Evolutionary conservation across 176 grass and related monocot species (phyloP), one percentile per base, ranked within the genome.

Genomic region (Raddia distichophylla): DNA sequence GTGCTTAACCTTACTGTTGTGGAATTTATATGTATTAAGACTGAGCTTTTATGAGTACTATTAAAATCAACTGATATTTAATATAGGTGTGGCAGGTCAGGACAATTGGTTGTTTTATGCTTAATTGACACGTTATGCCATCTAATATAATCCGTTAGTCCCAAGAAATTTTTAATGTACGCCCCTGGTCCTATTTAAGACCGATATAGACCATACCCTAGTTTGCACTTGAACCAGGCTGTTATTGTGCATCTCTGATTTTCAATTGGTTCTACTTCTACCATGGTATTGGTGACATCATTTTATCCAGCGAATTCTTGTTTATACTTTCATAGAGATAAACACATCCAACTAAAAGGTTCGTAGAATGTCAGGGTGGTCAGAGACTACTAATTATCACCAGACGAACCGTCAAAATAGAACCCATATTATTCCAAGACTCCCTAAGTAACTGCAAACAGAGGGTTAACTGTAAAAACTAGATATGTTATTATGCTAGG

Each of bases 11-110:
- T 19, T 73, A 44, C 7, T 52, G 34, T 71, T 34, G 16, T 49
- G 27, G 22, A 59, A 81, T n/a, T 50, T 10, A 22, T 81, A 81
- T 37, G 57, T 68, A 64, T 81, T 51, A n/a, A 66, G 65, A 8
- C 7, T 73, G 17, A 22, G 63, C 51, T 66, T 1, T 17, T 57
- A 60, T 22, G 55, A 47, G 46, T 58, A 55, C 37, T 52, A 76
- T 49, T 60, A 10, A 53, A 52, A 20, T 58, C 52, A 53, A 78
- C 43, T 62, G 15, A 42, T 44, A 78, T 85, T 71, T 43, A 40
- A 78, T 71, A 76, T 40, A 40, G 37, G 37, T 40, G 4, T 77
- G 10, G 15, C 35, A 35, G 14, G 8, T 33, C 20, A 79, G 64
- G 61, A 67, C 33, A 33, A 55, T 35, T 15, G 3, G 40, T 44